These are phyloP conservation scores for Pythium aquatile DNA, from an alignment of 352 stramenopile genomes.

Conservation along the genomic window DNA sequence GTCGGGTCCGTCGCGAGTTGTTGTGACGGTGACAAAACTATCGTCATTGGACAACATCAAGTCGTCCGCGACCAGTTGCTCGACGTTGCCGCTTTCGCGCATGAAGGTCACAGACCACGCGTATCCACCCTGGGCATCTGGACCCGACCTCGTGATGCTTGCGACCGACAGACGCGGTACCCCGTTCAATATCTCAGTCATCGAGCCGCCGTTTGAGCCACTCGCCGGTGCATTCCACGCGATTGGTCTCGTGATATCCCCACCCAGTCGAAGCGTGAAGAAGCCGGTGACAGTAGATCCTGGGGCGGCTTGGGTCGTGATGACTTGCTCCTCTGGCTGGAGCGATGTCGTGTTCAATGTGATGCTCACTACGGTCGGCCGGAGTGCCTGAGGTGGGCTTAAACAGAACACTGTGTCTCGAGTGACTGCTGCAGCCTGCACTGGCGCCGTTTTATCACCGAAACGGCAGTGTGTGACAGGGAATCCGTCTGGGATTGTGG, in stretches of 20 bases:
- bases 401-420: slow-evolving; percentile 24
- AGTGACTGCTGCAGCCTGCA: slow-evolving; percentile 10
- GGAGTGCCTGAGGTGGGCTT: slow-evolving; percentile 23
- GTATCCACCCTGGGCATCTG: slow-evolving; percentile 35
- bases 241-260: slow-evolving; percentile 24
- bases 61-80: slow-evolving; percentile 24
- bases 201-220: slow-evolving; percentile 24
- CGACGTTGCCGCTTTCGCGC: slow-evolving; percentile 31
- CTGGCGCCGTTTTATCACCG: slow-evolving; percentile 15
- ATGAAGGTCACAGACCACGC: slow-evolving; percentile 44
- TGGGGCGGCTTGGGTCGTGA: slow-evolving; percentile 20
- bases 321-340: slow-evolving; percentile 30
- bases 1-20: slow-evolving; percentile 26
- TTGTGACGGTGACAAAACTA: slow-evolving; percentile 25
- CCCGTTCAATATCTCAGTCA: slow-evolving; percentile 30
- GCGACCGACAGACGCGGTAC: slow-evolving; percentile 22
- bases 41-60: slow-evolving; percentile 26
- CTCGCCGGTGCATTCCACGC: slow-evolving; percentile 30
- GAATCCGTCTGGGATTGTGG: background rate
- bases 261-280: slow-evolving; percentile 28
- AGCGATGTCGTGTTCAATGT: slow-evolving; percentile 19
- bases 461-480: slow-evolving; percentile 39
- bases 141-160: slow-evolving; percentile 32
- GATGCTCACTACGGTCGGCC: slow-evolving; percentile 26
- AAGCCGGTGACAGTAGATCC: slow-evolving; percentile 23